These are phyloP conservation scores for Leishmania lainsoni DNA, from an alignment of 208 protist species.

Conservation along the genomic window DNA sequence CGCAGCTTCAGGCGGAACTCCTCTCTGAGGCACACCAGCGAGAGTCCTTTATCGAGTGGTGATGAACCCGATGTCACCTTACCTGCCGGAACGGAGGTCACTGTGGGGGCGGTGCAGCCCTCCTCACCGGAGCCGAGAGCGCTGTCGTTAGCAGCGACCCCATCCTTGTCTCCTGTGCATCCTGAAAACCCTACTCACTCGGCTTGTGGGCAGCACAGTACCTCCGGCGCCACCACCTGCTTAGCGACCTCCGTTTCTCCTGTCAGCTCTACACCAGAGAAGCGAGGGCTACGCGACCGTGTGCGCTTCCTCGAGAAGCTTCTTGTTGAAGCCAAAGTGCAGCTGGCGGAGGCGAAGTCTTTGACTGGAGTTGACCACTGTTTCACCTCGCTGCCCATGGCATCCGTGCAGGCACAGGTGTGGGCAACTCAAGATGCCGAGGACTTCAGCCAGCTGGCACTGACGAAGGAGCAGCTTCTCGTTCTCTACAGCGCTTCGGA, in stretches of 20 bases:
- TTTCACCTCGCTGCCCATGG: background rate
- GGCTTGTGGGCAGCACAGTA: background rate
- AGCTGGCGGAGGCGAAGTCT: constrained; percentile 33
- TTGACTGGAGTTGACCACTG: constrained; percentile 9
- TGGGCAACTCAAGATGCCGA: constrained; percentile 21
- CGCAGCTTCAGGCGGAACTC: constrained; percentile 5
- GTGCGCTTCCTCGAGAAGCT: constrained; percentile 32
- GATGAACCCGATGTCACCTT: background rate
- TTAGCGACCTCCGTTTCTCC: background rate
- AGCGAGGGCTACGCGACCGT: constrained; percentile 20
- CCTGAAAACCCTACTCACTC: background rate
- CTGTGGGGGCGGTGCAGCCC: background rate
- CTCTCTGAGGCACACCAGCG: background rate
- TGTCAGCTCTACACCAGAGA: background rate
- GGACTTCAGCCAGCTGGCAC: constrained; percentile 19
- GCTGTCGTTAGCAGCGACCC: background rate
- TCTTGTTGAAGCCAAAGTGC: constrained; percentile 36
- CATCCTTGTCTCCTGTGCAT: background rate
- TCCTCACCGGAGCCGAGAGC: no score
- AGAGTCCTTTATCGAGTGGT: background rate
- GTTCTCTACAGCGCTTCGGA: constrained; percentile 7
- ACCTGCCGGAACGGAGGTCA: background rate
- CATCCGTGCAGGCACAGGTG: constrained; percentile 7
- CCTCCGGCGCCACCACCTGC: background rate
- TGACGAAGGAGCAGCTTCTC: constrained; percentile 8